A percentile compares a stretch with the other conserved stretches of the same genome.
Evolutionary conservation across 2,329 filamentous ascomycete genomes (phyloP).

Genomic region (Elsinoe necatrix): DNA sequence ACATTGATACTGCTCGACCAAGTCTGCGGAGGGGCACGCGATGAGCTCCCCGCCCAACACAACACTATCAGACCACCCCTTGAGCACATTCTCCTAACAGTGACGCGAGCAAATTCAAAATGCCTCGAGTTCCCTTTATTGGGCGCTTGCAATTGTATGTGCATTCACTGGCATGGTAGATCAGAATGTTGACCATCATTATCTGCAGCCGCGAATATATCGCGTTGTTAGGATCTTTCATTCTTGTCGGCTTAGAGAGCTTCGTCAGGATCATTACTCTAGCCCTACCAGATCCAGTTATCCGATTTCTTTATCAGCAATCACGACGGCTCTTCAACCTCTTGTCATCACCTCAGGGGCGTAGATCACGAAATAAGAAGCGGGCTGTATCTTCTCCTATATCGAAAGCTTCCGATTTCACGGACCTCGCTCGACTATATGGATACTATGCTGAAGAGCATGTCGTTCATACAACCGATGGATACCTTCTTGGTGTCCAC

Average conservation of each 20-base stretch:
- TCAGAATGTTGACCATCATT: slow-evolving; percentile 16
- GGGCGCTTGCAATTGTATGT: slow-evolving; percentile 45
- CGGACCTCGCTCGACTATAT: slow-evolving; percentile 83
- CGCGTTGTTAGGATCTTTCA: slow-evolving; percentile 72
- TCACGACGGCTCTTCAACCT: slow-evolving; percentile 77
- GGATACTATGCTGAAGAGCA: slow-evolving; percentile 95
- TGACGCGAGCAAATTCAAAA: slow-evolving; percentile 25
- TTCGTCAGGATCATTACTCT: slow-evolving; percentile 79
- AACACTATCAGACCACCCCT: slow-evolving; percentile 16
- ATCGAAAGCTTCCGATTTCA: slow-evolving; percentile 81
- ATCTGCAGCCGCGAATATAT: slow-evolving; percentile 67
- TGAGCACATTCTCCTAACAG: not conserved
- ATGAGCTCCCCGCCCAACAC: slow-evolving; percentile 16
- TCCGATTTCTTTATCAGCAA: slow-evolving; percentile 71
- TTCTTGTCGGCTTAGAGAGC: slow-evolving; percentile 73
- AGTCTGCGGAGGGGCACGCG: not conserved
- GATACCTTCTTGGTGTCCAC: slow-evolving; percentile 85
- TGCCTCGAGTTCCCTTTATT: slow-evolving; percentile 55
- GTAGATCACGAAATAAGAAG: slow-evolving; percentile 58
- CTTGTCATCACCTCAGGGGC: slow-evolving; percentile 61
- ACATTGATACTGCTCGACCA: not conserved
- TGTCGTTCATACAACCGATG: slow-evolving; percentile 87
- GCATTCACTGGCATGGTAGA: not conserved
- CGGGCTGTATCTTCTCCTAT: slow-evolving; percentile 45
- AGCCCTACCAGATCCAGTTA: slow-evolving; percentile 72